Base-by-base conservation (phyloP, 768 basidiomycete species). In the Hygrocybe punicea region DNA sequence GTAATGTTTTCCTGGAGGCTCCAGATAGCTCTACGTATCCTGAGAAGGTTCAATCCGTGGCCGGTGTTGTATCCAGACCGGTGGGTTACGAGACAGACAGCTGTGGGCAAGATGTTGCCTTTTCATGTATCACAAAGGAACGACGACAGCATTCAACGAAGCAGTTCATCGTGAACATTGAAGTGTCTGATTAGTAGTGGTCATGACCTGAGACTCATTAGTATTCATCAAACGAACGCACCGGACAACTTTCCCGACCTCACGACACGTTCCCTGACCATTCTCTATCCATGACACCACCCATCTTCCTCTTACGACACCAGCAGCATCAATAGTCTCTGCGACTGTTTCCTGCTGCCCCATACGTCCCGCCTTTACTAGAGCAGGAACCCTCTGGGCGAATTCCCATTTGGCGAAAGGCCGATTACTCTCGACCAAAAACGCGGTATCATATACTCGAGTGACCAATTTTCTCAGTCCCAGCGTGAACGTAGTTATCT, bases 361-460 rank as follows among this genome's bases (percentile, higher is more conserved):
- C 1, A 78, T 73, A 16, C 58, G 57, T 24, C 72, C 67, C 40
- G 64, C 67, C 59, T 78, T 76, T 16, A 74, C 66, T 6, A 82
- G 76, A 1, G 86, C 71, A 49, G 25, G 23, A 10, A 57, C 29
- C 9, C 11, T 45, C 50, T 57, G 39, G 8, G 56, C 56, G 23
- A 93, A 81, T 66, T 90, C 86, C 90, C 89, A 93, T 59, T 83
- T 90, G 11, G 91, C 88, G 61, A 92, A 86, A 2, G 86, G 82
- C 34, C 90, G 79, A 56, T 69, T 73, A 0, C 86, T 84, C 49
- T 83, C 83, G 6, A 85, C 78, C 48, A 92, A 67, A 67, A 92
- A 90, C 25, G 78, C 79, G 2, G 85, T 79, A 60, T 92, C 90
- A 63, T 90, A 92, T 51, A 85, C 87, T 56, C 80, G 82, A 14